phyloP scores from a whole-genome alignment of 345 rosid species.

The Angophora floribunda region DNA sequence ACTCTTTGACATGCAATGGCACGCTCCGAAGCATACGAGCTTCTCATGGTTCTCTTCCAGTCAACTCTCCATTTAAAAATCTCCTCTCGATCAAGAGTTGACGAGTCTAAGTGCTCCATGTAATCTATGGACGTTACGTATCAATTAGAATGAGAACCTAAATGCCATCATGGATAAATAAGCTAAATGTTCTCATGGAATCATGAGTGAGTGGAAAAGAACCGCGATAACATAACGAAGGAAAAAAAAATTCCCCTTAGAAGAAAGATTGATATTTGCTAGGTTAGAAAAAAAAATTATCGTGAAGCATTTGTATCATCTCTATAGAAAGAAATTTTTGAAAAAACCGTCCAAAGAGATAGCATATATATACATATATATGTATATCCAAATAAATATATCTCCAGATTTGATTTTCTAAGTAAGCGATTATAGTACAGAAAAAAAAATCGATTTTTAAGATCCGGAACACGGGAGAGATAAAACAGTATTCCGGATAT shows the following conservation, averaged over 20 bases:
- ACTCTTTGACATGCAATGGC: background rate
- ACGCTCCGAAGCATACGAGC: background rate
- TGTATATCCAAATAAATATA: background rate
- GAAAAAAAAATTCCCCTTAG: too few species aligned
- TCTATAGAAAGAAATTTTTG: background rate
- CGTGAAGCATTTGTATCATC: rapidly evolving
- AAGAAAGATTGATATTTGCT: background rate
- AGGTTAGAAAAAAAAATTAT: background rate
- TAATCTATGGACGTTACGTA: background rate
- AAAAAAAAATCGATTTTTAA: background rate
- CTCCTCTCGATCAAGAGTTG: background rate
- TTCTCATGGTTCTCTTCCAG: background rate
- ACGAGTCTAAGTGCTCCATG: background rate
- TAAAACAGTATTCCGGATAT: background rate
- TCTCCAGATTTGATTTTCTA: background rate
- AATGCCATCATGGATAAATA: background rate
- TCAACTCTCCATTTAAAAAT: rapidly evolving
- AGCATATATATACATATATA: background rate
- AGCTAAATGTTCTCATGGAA: background rate
- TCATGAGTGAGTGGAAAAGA: background rate
- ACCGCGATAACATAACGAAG: background rate
- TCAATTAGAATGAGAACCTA: background rate
- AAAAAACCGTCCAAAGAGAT: rapidly evolving
- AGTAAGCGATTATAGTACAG: background rate
- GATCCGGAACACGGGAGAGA: background rate